Evolutionary conservation across 1,284 basidiomycete species (phyloP).

Genomic region (Coriolopsis trogii): DNA sequence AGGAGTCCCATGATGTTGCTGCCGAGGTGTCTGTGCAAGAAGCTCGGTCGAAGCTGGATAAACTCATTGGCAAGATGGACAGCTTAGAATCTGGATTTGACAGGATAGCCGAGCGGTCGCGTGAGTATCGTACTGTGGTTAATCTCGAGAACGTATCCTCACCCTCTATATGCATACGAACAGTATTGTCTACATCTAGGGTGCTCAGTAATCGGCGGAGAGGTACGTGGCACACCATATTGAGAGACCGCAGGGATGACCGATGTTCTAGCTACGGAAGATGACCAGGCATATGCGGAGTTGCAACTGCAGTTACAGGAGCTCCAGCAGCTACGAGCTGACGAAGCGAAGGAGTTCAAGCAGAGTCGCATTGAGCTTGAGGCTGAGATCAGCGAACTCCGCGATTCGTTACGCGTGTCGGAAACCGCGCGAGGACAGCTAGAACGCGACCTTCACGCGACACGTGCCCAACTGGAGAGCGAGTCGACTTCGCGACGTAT

Average conservation of each 20-base stretch:
- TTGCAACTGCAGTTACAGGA: constrained; percentile 64
- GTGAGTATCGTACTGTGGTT: constrained; percentile 39
- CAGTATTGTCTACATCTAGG: constrained; percentile 76
- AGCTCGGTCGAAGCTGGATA: constrained; percentile 63
- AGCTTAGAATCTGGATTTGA: constrained; percentile 77
- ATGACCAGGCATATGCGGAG: constrained; percentile 72
- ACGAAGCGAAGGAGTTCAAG: constrained; percentile 54
- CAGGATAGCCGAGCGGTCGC: constrained; percentile 75
- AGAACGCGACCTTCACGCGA: constrained; percentile 67
- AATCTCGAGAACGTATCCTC: background rate
- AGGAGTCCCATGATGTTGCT: constrained; percentile 44
- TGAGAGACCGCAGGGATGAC: constrained; percentile 1
- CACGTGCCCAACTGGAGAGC: constrained; percentile 63
- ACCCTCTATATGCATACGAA: background rate
- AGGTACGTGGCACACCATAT: constrained; percentile 48
- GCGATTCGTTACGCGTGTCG: constrained; percentile 43
- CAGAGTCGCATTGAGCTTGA: constrained; percentile 57
- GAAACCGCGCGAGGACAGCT: constrained; percentile 47
- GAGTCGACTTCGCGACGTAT: constrained; percentile 60
- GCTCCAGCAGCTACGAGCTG: constrained; percentile 53
- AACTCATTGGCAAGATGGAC: constrained; percentile 76
- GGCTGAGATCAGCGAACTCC: constrained; percentile 57
- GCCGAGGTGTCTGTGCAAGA: constrained; percentile 62
- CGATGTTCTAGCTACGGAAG: constrained; percentile 57
- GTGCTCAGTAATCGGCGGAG: constrained; percentile 66